Conservation (phyloP, 495 filamentous ascomycete genomes). For the Neurospora sp. region DNA sequence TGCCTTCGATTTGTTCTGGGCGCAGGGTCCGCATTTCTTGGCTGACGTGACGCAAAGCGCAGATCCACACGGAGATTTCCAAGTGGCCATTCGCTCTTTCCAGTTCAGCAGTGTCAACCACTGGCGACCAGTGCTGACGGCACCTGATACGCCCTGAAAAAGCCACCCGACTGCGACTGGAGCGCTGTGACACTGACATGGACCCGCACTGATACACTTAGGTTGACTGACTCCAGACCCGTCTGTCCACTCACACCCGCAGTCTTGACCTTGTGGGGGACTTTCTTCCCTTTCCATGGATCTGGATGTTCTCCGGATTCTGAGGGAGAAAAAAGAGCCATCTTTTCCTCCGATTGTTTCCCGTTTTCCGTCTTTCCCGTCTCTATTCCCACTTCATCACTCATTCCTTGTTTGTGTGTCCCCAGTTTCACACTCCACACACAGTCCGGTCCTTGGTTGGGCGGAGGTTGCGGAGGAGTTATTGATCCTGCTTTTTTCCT, state of each 20-base stretch:
- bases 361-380: background rate
- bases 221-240: background rate
- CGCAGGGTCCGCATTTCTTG: background rate
- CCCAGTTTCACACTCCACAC: background rate
- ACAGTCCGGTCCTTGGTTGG: background rate
- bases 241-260: background rate
- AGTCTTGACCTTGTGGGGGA: background rate
- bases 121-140: background rate
- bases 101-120: background rate
- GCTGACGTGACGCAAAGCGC: background rate
- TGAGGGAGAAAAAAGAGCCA: background rate
- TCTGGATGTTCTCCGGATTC: background rate
- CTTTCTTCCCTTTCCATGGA: background rate
- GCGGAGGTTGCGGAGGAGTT: background rate
- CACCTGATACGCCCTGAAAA: background rate
- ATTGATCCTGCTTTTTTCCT: background rate
- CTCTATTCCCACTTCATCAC: background rate
- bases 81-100: background rate
- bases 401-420: background rate
- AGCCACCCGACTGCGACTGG: background rate
- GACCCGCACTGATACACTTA: background rate
- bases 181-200: background rate
- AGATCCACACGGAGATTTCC: background rate
- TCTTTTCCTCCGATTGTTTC: background rate
- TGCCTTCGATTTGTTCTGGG: background rate